Percentiles rank a stretch among this genome's conserved stretches.
Conservation (phyloP, 192 early-diverging fungal species). For the Obelidium mucronatum region DNA sequence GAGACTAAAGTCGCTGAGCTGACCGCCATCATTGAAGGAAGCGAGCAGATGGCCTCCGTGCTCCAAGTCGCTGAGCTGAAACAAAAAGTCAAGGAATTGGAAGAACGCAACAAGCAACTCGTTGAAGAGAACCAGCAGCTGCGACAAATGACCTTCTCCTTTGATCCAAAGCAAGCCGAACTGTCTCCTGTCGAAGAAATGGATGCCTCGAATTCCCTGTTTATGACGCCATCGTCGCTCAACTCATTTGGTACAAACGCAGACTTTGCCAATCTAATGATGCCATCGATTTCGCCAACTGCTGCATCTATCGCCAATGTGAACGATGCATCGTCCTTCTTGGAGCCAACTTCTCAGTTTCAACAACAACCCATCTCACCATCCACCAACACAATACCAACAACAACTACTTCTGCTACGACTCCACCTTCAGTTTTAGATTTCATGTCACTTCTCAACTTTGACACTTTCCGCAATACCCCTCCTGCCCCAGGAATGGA, state of each 20-base stretch:
- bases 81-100: not conserved
- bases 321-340: not conserved
- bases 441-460: constrained; percentile 5
- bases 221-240: not conserved
- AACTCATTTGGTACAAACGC: not conserved
- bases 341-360: not conserved
- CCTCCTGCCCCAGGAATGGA: not conserved
- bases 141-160: constrained; percentile 25
- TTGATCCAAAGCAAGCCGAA: not conserved
- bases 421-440: not conserved
- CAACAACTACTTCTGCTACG: not conserved
- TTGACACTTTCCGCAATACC: not conserved
- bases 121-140: constrained; percentile 3
- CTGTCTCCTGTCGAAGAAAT: not conserved
- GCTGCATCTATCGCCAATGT: not conserved
- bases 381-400: not conserved
- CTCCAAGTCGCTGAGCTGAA: not conserved
- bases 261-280: not conserved
- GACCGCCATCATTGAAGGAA: constrained; percentile 11
- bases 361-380: too few relatives aligned
- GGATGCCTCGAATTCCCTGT: not conserved
- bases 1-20: constrained; percentile 18
- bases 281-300: not conserved
- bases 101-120: not conserved
- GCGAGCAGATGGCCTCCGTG: not conserved